Base-by-base conservation (phyloP, 2,329 filamentous ascomycete genomes). In the Herpotrichia juniperi region DNA sequence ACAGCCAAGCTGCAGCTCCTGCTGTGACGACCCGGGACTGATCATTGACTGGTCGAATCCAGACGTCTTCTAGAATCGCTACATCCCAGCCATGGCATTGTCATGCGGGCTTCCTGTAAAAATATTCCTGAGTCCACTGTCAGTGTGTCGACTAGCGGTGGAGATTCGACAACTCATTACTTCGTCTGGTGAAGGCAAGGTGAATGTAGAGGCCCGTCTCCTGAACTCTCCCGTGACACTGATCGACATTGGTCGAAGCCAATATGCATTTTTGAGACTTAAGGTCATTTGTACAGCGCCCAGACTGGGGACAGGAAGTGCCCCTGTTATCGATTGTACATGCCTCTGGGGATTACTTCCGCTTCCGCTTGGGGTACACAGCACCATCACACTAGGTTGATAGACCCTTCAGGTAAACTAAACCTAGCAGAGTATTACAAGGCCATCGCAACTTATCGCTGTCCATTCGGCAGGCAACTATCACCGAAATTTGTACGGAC, bases 61-160 rank as follows among this genome's bases (percentile, higher is more conserved):
- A 46, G 40, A 46, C 26, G 17, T 25, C 45, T 62, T 64, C 59
- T 61, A 52, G 56, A 64, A 62, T 39, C 31, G 11, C 25, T 30
- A 37, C 30, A 39, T 40, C 42, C 48, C 22, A 51, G 44, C 55
- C 35, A 39, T 58, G 53, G 31, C 54, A 42, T 48, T 17, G 31
- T 49, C 39, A 58, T 61, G 55, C 54, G 46, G 30, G 45, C 26
- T 35, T 35, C 51, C 51, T 54, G 35, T 46, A 44, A 52, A 47
- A 48, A 54, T 42, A 54, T 56, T 42, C 40, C 40, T 34, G 46
- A 39, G 43, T 48, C 52, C 55, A 44, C 56, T 56, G 56, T 59
- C 54, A 54, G 59, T 62, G 65, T 53, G 53, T 58, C 47, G 51
- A 52, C 59, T 63, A 61, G 64, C 63, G 66, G 67, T 67, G 63